A percentile compares a stretch with the other conserved stretches of the same genome.
These are phyloP conservation scores for Metschnikowia proteae DNA, from an alignment of 805 yeast species.

Conservation along the genomic window DNA sequence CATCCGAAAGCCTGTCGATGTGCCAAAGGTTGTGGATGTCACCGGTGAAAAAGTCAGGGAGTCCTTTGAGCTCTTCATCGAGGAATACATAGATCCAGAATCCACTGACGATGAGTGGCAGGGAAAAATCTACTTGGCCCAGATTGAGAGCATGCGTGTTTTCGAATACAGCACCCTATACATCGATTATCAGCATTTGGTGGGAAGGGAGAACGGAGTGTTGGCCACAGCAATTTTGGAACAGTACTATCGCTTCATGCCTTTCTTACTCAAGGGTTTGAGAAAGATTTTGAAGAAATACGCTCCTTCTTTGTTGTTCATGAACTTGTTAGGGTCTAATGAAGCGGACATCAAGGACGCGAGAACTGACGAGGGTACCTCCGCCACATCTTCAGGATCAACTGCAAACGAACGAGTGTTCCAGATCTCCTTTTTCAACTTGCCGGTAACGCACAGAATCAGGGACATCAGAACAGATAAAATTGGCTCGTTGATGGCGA, in stretches of 20 bases:
- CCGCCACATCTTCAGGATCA: conserved; percentile 41
- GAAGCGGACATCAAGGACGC: conserved; percentile 31
- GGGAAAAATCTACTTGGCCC: conserved; percentile 69
- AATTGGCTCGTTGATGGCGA: conserved; percentile 78
- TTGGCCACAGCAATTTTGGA: conserved; percentile 85
- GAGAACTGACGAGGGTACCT: conserved; percentile 27
- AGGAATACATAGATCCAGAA: conserved; percentile 50
- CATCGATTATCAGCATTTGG: conserved; percentile 78
- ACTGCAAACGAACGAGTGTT: conserved; percentile 67
- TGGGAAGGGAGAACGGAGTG: conserved; percentile 75
- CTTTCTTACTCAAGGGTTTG: conserved; percentile 74
- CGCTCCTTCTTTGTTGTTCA: conserved; percentile 62
- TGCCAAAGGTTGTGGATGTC: conserved; percentile 83
- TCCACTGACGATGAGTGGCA: conserved; percentile 36
- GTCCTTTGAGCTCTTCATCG: conserved; percentile 80
- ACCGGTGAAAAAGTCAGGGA: conserved; percentile 94
- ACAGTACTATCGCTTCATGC: conserved; percentile 89
- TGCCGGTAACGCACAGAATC: conserved; percentile 78
- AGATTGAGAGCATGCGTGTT: conserved; percentile 73
- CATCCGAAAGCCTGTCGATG: conserved; percentile 25
- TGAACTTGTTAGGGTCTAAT: conserved; percentile 40
- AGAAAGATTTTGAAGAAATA: conserved; percentile 65
- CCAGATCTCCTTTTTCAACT: conserved; percentile 83
- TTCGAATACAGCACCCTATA: conserved; percentile 75
- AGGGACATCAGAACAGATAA: conserved; percentile 88